Evolutionary conservation across 1,284 basidiomycete species (phyloP), one percentile per base, ranked within the genome.

Genomic region (Leucocoprinus gongylophorus): DNA sequence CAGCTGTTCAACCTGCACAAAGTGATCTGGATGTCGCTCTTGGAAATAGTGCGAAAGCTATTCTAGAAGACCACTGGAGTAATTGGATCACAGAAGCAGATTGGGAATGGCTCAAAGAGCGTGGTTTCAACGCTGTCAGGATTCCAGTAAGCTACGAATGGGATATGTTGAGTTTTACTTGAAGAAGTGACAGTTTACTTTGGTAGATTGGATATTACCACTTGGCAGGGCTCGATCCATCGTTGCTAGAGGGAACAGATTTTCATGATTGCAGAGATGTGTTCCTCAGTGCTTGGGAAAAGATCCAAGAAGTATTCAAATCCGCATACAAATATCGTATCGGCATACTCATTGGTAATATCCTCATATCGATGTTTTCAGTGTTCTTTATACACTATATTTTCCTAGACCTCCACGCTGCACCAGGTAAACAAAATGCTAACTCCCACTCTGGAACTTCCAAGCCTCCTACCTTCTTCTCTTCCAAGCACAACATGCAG

Each of bases 21-120:
- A 88, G 85, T 59, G 88, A 91, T 63, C 72, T 85, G 39, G 89
- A 93, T 64, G 75, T 92, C 9, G 88, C 87, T 7, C 73, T 67
- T 18, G 86, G 87, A 1, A 49, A 67, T 15, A 63, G 78, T 41
- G 85, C 85, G 1, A 80, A 79, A 62, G 64, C 72, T 51, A 73
- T 80, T 5, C 70, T 95, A 28, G 86, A 93, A 62, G 64, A 69
- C 7, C 91, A 94, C 66, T 94, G 90, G 89, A 86, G 90, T 64
- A 78, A 70, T 1, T 91, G 87, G 85, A 79, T 92, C 38, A 75
- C 70, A 1, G 78, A 82, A 26, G 67, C 67, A 0, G 89, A 92
- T 63, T 91, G 83, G 76, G 64, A 71, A 39, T 93, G 87, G 87
- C 77, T 94, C 51, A 72, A 75, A 1, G 69, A 78, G n/a, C 73